A percentile compares a stretch with the other conserved stretches of the same genome.
These are phyloP conservation scores for Bremia lactucae DNA, from an alignment of 352 stramenopile species.

Conservation along the genomic window DNA sequence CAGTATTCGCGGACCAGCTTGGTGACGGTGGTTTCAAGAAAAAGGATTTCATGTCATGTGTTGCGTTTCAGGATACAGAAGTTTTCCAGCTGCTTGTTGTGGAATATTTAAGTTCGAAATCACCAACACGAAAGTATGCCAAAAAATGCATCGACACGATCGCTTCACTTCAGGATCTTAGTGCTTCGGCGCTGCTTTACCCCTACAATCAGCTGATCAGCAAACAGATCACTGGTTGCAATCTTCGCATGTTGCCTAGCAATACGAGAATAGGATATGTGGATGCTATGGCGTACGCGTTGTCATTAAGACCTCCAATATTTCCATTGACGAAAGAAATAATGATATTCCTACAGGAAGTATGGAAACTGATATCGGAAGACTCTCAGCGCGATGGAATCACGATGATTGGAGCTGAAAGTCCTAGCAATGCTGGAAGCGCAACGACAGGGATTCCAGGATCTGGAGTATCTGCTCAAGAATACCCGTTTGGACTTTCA, in stretches of 20 bases:
- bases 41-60: conserved; percentile 56
- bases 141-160: conserved; percentile 61
- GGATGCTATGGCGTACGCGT: conserved; percentile 73
- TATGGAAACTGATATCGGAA: conserved; percentile 79
- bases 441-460: conserved; percentile 18
- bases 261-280: conserved; percentile 72
- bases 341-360: conserved; percentile 76
- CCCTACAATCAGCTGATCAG: conserved; percentile 78
- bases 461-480: conserved; percentile 50
- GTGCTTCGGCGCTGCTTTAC: conserved; percentile 55
- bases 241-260: conserved; percentile 56
- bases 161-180: conserved; percentile 43
- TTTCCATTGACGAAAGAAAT: conserved; percentile 80
- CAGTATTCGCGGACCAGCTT: conserved; percentile 26
- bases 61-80: conserved; percentile 76
- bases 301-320: conserved; percentile 67
- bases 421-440: conserved; percentile 13
- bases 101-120: conserved; percentile 70
- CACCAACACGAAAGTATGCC: conserved; percentile 52
- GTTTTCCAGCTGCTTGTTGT: conserved; percentile 84
- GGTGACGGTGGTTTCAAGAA: conserved; percentile 27
- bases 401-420: conserved; percentile 18
- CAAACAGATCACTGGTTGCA: conserved; percentile 78
- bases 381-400: conserved; percentile 28
- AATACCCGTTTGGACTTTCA: conserved; percentile 82